Evolutionary conservation across 228 moss, liverwort and hornwort genomes (phyloP), one percentile per base, ranked within the genome.

Genomic region (Sphagnum fallax): DNA sequence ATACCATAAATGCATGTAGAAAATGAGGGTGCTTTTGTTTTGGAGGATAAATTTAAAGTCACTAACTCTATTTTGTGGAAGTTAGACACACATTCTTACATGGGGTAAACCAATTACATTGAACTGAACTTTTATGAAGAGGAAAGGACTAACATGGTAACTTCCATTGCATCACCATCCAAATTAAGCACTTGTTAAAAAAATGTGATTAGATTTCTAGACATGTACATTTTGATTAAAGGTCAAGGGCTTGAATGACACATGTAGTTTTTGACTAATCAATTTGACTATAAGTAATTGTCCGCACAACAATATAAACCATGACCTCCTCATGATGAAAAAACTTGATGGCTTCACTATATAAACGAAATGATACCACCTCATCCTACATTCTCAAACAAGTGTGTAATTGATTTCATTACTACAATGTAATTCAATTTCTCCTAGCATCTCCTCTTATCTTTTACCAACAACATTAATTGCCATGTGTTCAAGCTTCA

Each of bases 301-400:
- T 98, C 70, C 92, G 92, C 74, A 98, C 90, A 77, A 94, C 94
- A 72, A 94, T 98, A 61, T 92, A 92, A 75, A 98, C 98, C 98
- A 94, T 94, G 74, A 92, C 78, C 81, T 98, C 94, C 70, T 98
- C 98, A 84, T 92, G 94, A 69, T 92, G 98, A 70, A 92, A 98
- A 65, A 98, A 92, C 77, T 98, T 98, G 67, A 98, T 78, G 69
- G 98, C 92, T 80, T 98, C 98, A 80, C 87, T 98, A 58, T 98
- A 98, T 70, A 98, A 86, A 70, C 92, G 94, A 68, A 98, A 98
- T 60, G 92, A 93, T 69, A 89, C 82, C 66, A 98, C 94, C 74
- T 92, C 81, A 70, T 98, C 94, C 98, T 98, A 89, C 67, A 74
- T 67, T 14, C 10, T 10, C 66, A 71, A 12, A 12, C 55, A 55